Evolutionary conservation across 805 yeast genomes (phyloP), one percentile per base, ranked within the genome.

Genomic region (Saccharomycopsis sp.): DNA sequence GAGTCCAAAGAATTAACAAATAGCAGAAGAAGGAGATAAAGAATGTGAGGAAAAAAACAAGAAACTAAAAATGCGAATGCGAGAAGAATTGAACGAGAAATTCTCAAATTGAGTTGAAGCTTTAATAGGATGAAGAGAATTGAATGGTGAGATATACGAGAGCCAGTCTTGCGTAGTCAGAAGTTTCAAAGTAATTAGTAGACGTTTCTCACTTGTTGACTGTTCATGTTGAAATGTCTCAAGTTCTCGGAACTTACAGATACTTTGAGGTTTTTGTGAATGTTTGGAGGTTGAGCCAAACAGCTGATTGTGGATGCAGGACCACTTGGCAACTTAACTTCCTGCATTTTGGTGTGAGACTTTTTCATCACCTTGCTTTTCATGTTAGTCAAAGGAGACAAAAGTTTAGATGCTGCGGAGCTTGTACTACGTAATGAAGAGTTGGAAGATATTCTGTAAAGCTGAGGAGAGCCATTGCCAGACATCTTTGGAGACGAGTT

Each of bases 191-290:
- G 16, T 18, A 12, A 16, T 44, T 44, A 44, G 48, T 44, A 44
- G 21, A 44, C 48, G 48, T 44, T 44, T 44, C 48, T 44, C 7
- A 12, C 48, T 44, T 44, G 48, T 18, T 44, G 48, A 12, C 21
- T 44, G 48, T 44, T 44, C 29, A 48, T 48, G 24, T 48, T 48
- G 15, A 60, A 60, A 37, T 57, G 58, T 50, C 51, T 60, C 47
- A 60, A 57, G 37, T 53, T 57, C 24, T 57, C 54, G 9, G 59
- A 53, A 46, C 59, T 56, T 2, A 59, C 59, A 12, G 61, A 55
- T 12, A 47, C 54, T 20, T 56, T 59, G 14, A 58, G 46, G 34
- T 46, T 51, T 29, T 58, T 58, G 16, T 55, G 55, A 44, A 57
- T 54, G 23, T 16, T 54, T 24, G 61, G 56, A 5, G 62, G 61